Percentiles rank a stretch among this genome's conserved stretches.
phyloP scores from a whole-genome alignment of 2,329 filamentous ascomycete genomes.

The Colletotrichum lentis region DNA sequence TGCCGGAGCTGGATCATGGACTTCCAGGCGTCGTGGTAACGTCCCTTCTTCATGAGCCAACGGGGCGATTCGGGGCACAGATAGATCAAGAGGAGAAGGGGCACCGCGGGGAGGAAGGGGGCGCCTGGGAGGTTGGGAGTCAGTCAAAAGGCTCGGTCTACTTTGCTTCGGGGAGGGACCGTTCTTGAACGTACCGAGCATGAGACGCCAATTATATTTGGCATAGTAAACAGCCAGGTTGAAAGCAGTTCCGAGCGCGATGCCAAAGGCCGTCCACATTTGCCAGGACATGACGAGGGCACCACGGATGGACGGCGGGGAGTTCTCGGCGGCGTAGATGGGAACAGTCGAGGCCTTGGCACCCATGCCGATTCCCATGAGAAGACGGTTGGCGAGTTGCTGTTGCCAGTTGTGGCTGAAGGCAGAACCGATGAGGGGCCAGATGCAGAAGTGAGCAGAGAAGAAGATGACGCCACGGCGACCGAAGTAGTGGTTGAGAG shows the following conservation, averaged over 20 bases:
- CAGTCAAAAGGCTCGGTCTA: not conserved
- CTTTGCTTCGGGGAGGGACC: not conserved
- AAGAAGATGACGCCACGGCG: constrained; percentile 74
- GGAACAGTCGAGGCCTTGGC: constrained; percentile 72
- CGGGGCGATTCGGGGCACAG: constrained; percentile 72
- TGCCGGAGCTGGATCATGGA: constrained; percentile 63
- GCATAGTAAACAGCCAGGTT: constrained; percentile 57
- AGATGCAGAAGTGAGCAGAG: constrained; percentile 66
- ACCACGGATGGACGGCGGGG: constrained; percentile 73
- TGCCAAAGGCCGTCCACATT: constrained; percentile 67
- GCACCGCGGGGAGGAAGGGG: constrained; percentile 55
- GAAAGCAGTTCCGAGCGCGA: constrained; percentile 62
- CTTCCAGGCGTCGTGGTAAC: constrained; percentile 67
- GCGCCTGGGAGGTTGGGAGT: constrained; percentile 10
- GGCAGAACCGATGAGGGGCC: constrained; percentile 69
- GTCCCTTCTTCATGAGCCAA: constrained; percentile 73
- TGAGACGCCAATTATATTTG: constrained; percentile 50
- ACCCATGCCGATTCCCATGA: constrained; percentile 75
- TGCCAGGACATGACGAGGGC: constrained; percentile 85
- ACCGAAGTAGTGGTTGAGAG: constrained; percentile 69
- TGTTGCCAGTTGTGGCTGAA: constrained; percentile 73
- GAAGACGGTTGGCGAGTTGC: constrained; percentile 71
- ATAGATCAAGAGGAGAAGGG: constrained; percentile 66
- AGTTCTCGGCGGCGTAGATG: constrained; percentile 78
- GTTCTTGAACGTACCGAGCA: constrained; percentile 41